These are phyloP conservation scores for Penicillium nordicum DNA, from an alignment of 2,329 filamentous ascomycete species.

Conservation along the genomic window DNA sequence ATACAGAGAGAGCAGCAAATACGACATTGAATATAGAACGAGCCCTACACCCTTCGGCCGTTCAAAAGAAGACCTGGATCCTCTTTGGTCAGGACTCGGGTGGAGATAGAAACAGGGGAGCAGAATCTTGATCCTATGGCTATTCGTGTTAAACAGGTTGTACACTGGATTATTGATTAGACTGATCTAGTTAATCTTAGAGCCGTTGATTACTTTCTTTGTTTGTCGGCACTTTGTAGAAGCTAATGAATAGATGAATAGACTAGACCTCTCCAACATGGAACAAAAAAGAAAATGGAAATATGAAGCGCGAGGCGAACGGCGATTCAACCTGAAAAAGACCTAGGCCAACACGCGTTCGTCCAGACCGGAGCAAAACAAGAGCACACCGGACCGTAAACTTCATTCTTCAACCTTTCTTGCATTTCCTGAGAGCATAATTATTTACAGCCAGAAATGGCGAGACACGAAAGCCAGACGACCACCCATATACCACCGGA, in stretches of 20 bases:
- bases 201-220: neutral
- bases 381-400: too few species aligned
- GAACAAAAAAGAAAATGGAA: too few species aligned
- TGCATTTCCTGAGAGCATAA: neutral
- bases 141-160: slow-evolving; percentile 13
- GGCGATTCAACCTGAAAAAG: neutral
- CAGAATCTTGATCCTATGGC: slow-evolving; percentile 10
- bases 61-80: neutral
- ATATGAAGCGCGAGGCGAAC: neutral
- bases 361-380: too few species aligned
- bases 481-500: neutral
- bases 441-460: too few species aligned
- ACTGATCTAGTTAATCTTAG: neutral
- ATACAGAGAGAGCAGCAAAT: too few species aligned
- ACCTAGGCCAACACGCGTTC: too few species aligned
- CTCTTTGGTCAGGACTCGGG: slow-evolving; percentile 1
- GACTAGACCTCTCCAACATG: too few species aligned
- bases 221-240: neutral
- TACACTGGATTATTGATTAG: slow-evolving; percentile 9
- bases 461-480: too few species aligned
- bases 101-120: slow-evolving; percentile 3
- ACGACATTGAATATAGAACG: too few species aligned
- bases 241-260: neutral
- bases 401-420: neutral
- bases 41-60: too few species aligned